A percentile compares a stretch with the other conserved stretches of the same genome.
phyloP scores from a whole-genome alignment of 2,329 filamentous ascomycete species.

The Rhynchosporium graminicola region DNA sequence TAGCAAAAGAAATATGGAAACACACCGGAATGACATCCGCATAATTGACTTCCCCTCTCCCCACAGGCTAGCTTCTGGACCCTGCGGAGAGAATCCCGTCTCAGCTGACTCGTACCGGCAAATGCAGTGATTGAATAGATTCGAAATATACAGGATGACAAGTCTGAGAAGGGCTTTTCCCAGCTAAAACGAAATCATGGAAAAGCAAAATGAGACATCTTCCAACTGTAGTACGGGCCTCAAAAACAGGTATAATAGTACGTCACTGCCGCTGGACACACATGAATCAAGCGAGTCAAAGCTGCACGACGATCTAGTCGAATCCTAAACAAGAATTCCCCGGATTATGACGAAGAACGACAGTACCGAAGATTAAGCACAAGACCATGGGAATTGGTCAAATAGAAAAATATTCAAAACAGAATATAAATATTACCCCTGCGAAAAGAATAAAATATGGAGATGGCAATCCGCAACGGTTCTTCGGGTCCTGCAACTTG shows the following conservation, averaged over 20 bases:
- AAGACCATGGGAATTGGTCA: neutral
- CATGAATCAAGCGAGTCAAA: neutral
- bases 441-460: neutral
- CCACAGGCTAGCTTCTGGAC: neutral
- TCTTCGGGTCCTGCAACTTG: constrained; percentile 4
- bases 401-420: constrained; percentile 2
- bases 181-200: neutral
- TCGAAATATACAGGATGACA: neutral
- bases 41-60: neutral
- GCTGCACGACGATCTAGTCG: neutral
- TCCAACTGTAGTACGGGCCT: neutral
- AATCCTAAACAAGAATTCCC: constrained; percentile 10
- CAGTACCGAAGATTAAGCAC: constrained; percentile 6
- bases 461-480: constrained; percentile 6
- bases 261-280: neutral
- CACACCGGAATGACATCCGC: constrained; percentile 4
- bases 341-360: constrained; percentile 6
- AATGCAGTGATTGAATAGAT: neutral
- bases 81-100: constrained; percentile 8
- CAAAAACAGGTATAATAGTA: constrained; percentile 2
- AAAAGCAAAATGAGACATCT: neutral
- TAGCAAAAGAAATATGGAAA: neutral
- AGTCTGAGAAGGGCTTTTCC: neutral
- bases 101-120: constrained; percentile 2
- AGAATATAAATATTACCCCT: neutral